Base-by-base conservation (phyloP, 2,329 filamentous ascomycete species). In the Xylaria sp. region DNA sequence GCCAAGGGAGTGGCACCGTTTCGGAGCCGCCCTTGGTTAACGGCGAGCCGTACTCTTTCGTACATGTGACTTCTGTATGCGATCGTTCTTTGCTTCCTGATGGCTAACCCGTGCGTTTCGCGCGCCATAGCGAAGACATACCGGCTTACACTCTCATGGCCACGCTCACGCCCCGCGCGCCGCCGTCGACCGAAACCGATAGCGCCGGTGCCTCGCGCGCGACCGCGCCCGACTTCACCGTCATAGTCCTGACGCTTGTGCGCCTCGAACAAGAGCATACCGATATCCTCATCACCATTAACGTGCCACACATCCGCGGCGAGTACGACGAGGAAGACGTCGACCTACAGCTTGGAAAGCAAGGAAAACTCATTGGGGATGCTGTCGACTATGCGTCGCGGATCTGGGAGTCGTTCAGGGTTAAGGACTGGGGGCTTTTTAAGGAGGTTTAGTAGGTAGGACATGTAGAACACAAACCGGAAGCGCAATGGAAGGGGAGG, bases 231-330 rank as follows among this genome's bases (percentile, higher is more conserved):
- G 87, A 90, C 77, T 92, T 92, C 80, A 93, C 92, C 8, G 92
- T 89, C 51, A 90, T 96, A 69, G 88, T 94, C 73, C 85, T 97
- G 73, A 89, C 93, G 18, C 84, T 98, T 50, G 82, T 98, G 66
- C 87, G 95, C 18, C 85, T 98, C 56, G 91, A 91, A 80, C 86
- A 88, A 75, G 86, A 94, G 78, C 85, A 84, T 66, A 95, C 94
- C 0, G 95, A 98, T 80, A 83, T 98, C 48, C 83, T 97, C 56
- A 89, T 97, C 71, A 92, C 92, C 50, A 89, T 97, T 77, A 98
- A 97, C 81, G 92, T 97, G 57, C 95, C 94, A 34, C 91, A 96
- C 78, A 91, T 94, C 73, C 86, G 88, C 74, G 90, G 91, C 71
- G 89, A 92, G 79, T 94, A 94, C 78, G 85, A 90, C 75, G 88